Percentiles rank a stretch among this genome's conserved stretches.
These are phyloP conservation scores for Polytrichum formosum DNA, from an alignment of 225 moss, liverwort and hornwort species.

Conservation along the genomic window DNA sequence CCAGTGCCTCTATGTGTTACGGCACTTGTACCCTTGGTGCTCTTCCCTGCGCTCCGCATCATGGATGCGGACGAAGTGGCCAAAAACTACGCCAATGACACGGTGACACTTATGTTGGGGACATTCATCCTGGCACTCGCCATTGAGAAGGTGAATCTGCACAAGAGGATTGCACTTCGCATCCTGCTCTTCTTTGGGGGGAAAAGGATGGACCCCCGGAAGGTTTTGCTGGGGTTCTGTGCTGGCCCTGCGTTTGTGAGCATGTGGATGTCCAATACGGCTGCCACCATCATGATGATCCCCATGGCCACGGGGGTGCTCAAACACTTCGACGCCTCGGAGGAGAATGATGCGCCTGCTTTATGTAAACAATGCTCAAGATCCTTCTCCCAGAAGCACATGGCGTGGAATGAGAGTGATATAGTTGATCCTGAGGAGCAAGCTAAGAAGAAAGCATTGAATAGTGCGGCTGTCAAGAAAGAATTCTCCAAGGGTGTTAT, in stretches of 20 bases:
- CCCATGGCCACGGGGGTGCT: conserved; percentile 10
- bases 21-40: conserved; percentile 6
- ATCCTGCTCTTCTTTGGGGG: conserved; percentile 9
- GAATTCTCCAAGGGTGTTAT: conserved; percentile 3
- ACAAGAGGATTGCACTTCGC: conserved; percentile 4
- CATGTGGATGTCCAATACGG: conserved; percentile 13
- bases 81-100: conserved; percentile 4
- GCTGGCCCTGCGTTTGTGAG: conserved; percentile 9
- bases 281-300: conserved; percentile 7
- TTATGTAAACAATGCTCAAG: conserved; percentile 8
- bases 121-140: conserved; percentile 8
- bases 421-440: conserved; percentile 8
- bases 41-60: conserved; percentile 1
- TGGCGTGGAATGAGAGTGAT: not conserved
- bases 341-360: not conserved
- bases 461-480: not conserved
- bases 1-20: conserved; percentile 3
- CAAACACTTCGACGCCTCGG: conserved; percentile 4
- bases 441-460: not conserved
- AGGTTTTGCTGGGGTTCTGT: conserved; percentile 4
- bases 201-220: not conserved
- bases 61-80: conserved; percentile 7
- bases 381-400: conserved; percentile 2
- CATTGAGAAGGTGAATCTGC: not conserved
- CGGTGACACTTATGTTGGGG: conserved; percentile 4